Evolutionary conservation across 179 eudicot genomes (phyloP).

Genomic region (Camellia oleifera): DNA sequence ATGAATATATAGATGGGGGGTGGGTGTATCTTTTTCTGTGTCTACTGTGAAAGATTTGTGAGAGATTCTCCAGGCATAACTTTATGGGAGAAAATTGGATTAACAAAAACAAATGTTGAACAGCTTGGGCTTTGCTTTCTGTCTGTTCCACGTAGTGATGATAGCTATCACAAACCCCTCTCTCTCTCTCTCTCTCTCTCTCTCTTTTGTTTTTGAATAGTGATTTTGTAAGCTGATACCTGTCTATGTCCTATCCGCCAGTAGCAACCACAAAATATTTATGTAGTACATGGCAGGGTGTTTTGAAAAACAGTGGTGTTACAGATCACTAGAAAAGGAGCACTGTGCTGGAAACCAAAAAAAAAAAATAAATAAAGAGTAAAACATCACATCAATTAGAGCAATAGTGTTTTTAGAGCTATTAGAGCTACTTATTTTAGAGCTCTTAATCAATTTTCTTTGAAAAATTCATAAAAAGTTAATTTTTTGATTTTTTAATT

Average conservation of each 20-base stretch:
- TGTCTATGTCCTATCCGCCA: conserved; percentile 11
- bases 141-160: conserved; percentile 14
- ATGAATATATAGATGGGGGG: too few species aligned
- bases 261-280: not conserved
- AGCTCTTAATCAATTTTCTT: too few species aligned
- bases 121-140: conserved; percentile 22
- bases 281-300: too few species aligned
- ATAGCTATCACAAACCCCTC: not conserved
- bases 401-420: too few species aligned
- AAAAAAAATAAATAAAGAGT: too few species aligned
- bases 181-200: not conserved
- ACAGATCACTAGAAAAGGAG: too few species aligned
- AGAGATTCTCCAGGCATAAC: conserved; percentile 33
- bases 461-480: too few species aligned
- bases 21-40: not conserved
- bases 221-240: not conserved
- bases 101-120: conserved; percentile 3
- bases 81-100: conserved; percentile 17
- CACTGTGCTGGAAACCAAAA: too few species aligned
- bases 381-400: too few species aligned
- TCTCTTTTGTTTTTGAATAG: conserved; percentile 2
- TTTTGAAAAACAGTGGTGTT: too few species aligned
- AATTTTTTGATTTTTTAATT: too few species aligned
- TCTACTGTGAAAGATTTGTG: conserved; percentile 31
- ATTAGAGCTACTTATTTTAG: too few species aligned